Evolutionary conservation across 176 grass and related monocot species (phyloP), one percentile per base, ranked within the genome.

Genomic region (Paspalum vaginatum): DNA sequence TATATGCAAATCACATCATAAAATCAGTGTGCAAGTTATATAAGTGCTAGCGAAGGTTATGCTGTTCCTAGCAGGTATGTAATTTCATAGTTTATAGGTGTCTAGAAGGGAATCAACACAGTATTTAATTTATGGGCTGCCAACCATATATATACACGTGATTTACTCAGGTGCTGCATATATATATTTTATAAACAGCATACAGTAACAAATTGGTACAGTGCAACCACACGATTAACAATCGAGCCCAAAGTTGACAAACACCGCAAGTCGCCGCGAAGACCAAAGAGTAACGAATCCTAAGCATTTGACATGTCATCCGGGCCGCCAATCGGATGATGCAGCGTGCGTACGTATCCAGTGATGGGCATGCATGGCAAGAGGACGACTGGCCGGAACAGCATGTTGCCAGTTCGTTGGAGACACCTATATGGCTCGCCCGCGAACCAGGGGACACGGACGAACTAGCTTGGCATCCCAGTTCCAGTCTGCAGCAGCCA

Each of bases 381-480:
- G n/a, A 15, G 17, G 8, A 47, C 0, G 13, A 15, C 13, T 14
- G 0, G 0, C 61, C 11, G 22, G 12, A 53, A 9, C 55, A 61
- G 6, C 32, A 8, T 65, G 72, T 51, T 43, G 73, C 77, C 37
- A 70, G 39, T 5, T 41, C 41, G 7, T 5, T 27, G 77, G 77
- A 41, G 64, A 70, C 82, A 76, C 70, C 70, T 70, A 82, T 42
- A 58, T 46, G 6, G 46, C 39, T n/a, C 65, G 77, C 52, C 69
- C 87, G 60, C 53, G 71, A 69, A 42, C 10, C 46, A 62, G 63
- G 87, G 70, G 63, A 70, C 82, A 85, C 9, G 48, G 32, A 32
- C 11, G 47, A 57, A 32, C 32, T n/a, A n/a, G 2, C 11, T n/a
- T 46, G 62, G 8, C 14, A 9, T 55, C 39, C 24, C n/a, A 81